A percentile compares a stretch with the other conserved stretches of the same genome.
Evolutionary conservation across 1,284 basidiomycete genomes (phyloP).

Genomic region (Rhodotorula sp.): DNA sequence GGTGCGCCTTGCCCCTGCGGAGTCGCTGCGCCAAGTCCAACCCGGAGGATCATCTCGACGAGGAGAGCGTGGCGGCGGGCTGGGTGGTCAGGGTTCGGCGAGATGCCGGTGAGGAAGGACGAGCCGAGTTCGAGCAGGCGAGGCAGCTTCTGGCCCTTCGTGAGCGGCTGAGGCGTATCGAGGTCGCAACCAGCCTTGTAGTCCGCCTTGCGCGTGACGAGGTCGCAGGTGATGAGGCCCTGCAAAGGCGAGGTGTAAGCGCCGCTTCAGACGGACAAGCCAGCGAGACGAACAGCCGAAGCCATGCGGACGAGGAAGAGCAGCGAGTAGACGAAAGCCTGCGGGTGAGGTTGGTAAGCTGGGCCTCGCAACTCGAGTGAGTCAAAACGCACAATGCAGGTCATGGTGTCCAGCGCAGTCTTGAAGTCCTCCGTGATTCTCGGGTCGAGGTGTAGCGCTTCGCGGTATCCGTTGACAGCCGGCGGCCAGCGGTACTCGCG

Average conservation of each 20-base stretch:
- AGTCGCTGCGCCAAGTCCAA: constrained; percentile 8
- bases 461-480: constrained; percentile 8
- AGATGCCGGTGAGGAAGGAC: constrained; percentile 28
- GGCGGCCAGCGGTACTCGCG: constrained; percentile 23
- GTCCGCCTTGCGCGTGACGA: constrained; percentile 16
- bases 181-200: constrained; percentile 31
- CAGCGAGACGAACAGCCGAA: background rate
- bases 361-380: background rate
- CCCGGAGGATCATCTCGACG: constrained; percentile 32
- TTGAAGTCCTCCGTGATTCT: constrained; percentile 34
- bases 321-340: constrained; percentile 32
- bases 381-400: constrained; percentile 21
- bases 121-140: constrained; percentile 34
- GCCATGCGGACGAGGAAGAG: constrained; percentile 37
- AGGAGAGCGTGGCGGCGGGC: constrained; percentile 22
- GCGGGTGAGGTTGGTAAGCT: background rate
- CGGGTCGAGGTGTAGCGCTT: constrained; percentile 21
- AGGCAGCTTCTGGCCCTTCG: constrained; percentile 24
- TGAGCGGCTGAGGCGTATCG: constrained; percentile 17
- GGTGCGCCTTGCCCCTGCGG: background rate
- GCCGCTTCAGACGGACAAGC: too few relatives aligned
- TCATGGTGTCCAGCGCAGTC: constrained; percentile 38
- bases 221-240: constrained; percentile 34
- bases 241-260: background rate
- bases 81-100: constrained; percentile 32